Evolutionary conservation across 2,329 filamentous ascomycete species (phyloP).

Genomic region (Didymella lethalis): DNA sequence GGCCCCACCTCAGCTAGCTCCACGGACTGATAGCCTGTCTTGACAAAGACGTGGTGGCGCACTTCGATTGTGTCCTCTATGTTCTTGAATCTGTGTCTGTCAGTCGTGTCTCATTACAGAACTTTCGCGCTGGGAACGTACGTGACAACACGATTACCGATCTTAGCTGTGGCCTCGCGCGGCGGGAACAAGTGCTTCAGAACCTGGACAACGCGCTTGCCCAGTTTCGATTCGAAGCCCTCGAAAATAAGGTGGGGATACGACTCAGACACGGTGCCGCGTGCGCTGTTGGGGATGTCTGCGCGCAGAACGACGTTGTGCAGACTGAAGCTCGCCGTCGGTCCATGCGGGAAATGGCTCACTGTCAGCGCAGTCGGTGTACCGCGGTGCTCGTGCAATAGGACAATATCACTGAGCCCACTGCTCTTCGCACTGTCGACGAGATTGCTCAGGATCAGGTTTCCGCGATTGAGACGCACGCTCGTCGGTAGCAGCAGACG

Average conservation of each 20-base stretch:
- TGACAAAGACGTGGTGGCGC: constrained; percentile 91
- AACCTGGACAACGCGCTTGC: constrained; percentile 84
- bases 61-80: constrained; percentile 89
- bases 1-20: constrained; percentile 63
- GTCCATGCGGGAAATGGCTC: constrained; percentile 87
- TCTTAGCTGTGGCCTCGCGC: constrained; percentile 77
- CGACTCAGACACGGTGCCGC: constrained; percentile 87
- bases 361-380: constrained; percentile 89
- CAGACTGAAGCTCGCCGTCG: constrained; percentile 84
- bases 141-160: constrained; percentile 88
- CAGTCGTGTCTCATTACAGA: neutral
- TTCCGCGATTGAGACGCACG: constrained; percentile 90
- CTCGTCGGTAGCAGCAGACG: constrained; percentile 82
- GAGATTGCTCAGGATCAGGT: constrained; percentile 84
- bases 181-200: constrained; percentile 95
- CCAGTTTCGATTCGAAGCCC: constrained; percentile 83
- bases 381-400: constrained; percentile 83
- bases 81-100: constrained; percentile 66
- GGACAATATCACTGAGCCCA: constrained; percentile 81
- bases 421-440: constrained; percentile 81
- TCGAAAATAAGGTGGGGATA: constrained; percentile 98
- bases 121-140: constrained; percentile 9
- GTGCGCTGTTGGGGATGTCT: constrained; percentile 87
- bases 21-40: constrained; percentile 87
- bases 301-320: constrained; percentile 93